Conservation (phyloP, 1,139 yeast species). For the Kurtzmaniella natalensis region DNA sequence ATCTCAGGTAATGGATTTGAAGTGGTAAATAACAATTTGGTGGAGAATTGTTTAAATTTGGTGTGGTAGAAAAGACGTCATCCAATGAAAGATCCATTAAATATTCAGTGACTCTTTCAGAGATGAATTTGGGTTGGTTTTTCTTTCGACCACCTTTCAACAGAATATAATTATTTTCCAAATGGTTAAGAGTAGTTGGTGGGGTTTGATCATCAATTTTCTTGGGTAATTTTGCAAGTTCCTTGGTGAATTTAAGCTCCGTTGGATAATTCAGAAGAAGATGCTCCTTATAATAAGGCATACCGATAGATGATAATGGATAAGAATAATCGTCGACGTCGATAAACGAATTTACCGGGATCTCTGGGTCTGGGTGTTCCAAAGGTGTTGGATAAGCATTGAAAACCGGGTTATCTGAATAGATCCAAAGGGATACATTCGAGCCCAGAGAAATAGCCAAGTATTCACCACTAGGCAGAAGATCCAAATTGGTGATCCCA, state of each 20-base stretch:
- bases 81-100: conserved; percentile 14
- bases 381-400: conserved; percentile 45
- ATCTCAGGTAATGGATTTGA: conserved; percentile 78
- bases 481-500: conserved; percentile 32
- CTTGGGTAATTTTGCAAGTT: conserved; percentile 47
- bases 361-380: conserved; percentile 43
- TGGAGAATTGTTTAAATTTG: conserved; percentile 10
- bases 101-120: conserved; percentile 47
- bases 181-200: conserved; percentile 28
- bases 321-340: conserved; percentile 33
- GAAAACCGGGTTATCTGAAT: conserved; percentile 29
- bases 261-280: conserved; percentile 78
- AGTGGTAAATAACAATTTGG: conserved; percentile 77
- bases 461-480: conserved; percentile 75
- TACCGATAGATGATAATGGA: conserved; percentile 71
- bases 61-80: conserved; percentile 4
- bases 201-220: conserved; percentile 30
- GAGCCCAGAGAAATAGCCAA: conserved; percentile 2
- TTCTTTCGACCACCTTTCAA: conserved; percentile 21
- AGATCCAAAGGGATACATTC: conserved; percentile 2
- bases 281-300: conserved; percentile 82
- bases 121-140: conserved; percentile 60
- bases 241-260: conserved; percentile 53
- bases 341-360: conserved; percentile 20
- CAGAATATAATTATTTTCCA: conserved; percentile 41